Conservation (phyloP, 352 stramenopile species). For the Pythium brachiatum region DNA sequence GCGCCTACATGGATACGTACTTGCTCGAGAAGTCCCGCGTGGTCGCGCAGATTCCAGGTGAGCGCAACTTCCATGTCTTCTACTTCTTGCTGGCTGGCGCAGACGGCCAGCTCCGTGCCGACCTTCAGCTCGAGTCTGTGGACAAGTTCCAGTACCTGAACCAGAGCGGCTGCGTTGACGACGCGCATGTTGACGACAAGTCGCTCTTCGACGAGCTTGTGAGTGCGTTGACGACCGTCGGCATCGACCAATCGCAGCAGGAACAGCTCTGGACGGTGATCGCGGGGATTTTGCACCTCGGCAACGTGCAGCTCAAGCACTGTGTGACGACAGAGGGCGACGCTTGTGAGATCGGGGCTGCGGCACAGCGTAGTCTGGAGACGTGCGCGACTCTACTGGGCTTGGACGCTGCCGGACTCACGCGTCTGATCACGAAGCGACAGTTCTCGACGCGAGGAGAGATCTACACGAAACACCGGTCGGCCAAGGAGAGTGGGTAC, state of each 20-base stretch:
- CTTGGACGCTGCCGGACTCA: conserved; percentile 58
- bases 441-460: conserved; percentile 84
- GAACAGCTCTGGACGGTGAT: conserved; percentile 78
- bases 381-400: conserved; percentile 67
- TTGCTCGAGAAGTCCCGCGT: conserved; percentile 83
- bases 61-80: conserved; percentile 88
- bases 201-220: conserved; percentile 82
- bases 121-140: conserved; percentile 54
- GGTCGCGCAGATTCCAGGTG: conserved; percentile 66
- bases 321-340: conserved; percentile 78
- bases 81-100: conserved; percentile 76
- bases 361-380: conserved; percentile 49
- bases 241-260: conserved; percentile 63
- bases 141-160: conserved; percentile 70
- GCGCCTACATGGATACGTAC: conserved; percentile 81
- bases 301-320: conserved; percentile 76
- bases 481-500: conserved; percentile 79
- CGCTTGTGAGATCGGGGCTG: conserved; percentile 56
- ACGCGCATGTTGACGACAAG: conserved; percentile 67
- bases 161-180: conserved; percentile 71
- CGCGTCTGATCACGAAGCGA: conserved; percentile 85
- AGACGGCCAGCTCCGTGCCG: conserved; percentile 50
- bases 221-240: conserved; percentile 70
- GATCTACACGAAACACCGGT: conserved; percentile 79
- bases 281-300: conserved; percentile 72